Base-by-base conservation (phyloP, 306 rosid species). In the Cucurbita maxima region DNA sequence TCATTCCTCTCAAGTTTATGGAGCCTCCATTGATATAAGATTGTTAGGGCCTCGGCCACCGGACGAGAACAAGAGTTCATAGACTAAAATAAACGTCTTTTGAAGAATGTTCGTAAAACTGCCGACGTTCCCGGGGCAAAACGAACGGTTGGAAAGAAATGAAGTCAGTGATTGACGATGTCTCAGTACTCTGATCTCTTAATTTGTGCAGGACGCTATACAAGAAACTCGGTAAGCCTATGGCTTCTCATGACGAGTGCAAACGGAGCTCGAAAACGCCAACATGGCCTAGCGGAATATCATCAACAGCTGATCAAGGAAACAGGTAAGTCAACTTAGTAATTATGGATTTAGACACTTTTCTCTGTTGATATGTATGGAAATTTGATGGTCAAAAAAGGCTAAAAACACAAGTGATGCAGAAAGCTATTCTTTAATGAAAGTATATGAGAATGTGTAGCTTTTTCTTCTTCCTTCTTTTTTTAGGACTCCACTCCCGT, bases 11-110 rank as follows among this genome's bases (percentile, higher is more conserved):
- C 76, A 62, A 77, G 75, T 47, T 60, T 66, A 76, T 71, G 89
- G 84, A 34, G 96, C 89, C 60, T 77, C 81, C 72, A 79, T 86
- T 30, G 86, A 94, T 75, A 37, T 82, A 64, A 76, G 82, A 41
- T 74, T 73, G 22, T 81, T 91, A 75, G 97, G 99, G 44, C 82
- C 88, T 67, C 92, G 91, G 25, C 96, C 96, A 41, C 82, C 61
- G 0, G 92, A 91, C 58, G 81, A 73, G 76, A 83, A 75, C 25
- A 25, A 25, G 67, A 83, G 53, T 72, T 72, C 82, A 80, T 44
- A 76, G 66, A 62, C 67, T 62, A 69, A 79, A 76, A 86, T 25
- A 80, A 74, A 56, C 75, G 20, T 13, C 57, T 25, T 45, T 25
- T 12, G 50, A 51, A 56, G 25, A 66, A 75, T n/a, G 68, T 51